Evolutionary conservation across 176 grass and related monocot species (phyloP).

Genomic region (Carex myosuroides): DNA sequence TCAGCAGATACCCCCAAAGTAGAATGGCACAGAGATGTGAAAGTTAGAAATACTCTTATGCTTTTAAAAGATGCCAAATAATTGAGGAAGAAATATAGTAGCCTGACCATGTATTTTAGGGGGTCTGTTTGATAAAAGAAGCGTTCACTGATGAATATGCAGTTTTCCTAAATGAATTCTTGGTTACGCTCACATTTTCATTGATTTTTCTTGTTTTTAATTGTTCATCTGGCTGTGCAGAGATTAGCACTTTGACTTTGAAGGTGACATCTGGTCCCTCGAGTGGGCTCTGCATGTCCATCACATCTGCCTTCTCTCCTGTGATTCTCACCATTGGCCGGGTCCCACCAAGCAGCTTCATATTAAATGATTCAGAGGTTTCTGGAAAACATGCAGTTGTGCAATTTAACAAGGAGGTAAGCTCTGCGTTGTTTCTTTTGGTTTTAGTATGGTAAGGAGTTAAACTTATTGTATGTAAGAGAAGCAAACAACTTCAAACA

Average conservation of each 20-base stretch:
- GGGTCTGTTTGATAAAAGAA: background rate
- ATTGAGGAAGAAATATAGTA: background rate
- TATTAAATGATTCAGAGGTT: slow-evolving; percentile 75
- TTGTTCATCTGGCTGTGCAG: slow-evolving; percentile 44
- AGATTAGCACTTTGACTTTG: slow-evolving; percentile 51
- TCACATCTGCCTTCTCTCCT: slow-evolving; percentile 32
- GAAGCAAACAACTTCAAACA: background rate
- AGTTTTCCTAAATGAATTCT: background rate
- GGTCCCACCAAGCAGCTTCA: slow-evolving; percentile 52
- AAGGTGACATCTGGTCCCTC: slow-evolving; percentile 75
- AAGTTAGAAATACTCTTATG: background rate
- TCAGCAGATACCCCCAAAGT: background rate
- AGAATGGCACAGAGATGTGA: background rate
- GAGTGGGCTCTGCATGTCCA: slow-evolving; percentile 46
- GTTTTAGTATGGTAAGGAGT: slow-evolving; percentile 4
- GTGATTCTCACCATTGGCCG: slow-evolving; percentile 59
- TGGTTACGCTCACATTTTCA: background rate
- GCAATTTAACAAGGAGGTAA: slow-evolving; percentile 66
- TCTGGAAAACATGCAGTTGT: slow-evolving; percentile 78
- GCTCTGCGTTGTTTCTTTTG: background rate
- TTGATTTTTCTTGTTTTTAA: slow-evolving; percentile 37
- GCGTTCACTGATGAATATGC: background rate
- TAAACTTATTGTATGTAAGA: background rate
- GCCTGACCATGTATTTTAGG: background rate
- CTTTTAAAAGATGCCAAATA: background rate